A percentile compares a stretch with the other conserved stretches of the same genome.
These are phyloP conservation scores for Rutstroemia sp. DNA, from an alignment of 2,329 filamentous ascomycete species.

Conservation along the genomic window DNA sequence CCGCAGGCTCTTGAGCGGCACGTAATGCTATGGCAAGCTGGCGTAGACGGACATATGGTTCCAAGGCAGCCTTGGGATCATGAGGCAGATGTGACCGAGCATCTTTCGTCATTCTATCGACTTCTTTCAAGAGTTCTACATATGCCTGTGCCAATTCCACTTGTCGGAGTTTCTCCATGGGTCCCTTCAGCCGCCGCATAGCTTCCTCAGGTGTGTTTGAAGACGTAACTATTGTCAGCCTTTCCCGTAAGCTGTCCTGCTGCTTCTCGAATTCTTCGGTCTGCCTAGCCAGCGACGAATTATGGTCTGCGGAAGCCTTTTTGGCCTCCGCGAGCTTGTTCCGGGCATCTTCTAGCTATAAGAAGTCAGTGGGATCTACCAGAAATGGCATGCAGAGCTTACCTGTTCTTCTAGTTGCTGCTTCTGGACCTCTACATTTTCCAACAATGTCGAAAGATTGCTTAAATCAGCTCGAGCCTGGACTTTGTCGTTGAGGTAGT, in stretches of 20 bases:
- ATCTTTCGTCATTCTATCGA: conserved; percentile 58
- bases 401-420: conserved; percentile 71
- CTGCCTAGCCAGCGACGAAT: conserved; percentile 50
- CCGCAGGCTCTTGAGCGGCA: conserved; percentile 63
- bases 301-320: conserved; percentile 52
- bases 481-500: conserved; percentile 93
- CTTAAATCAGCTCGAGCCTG: conserved; percentile 79
- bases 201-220: conserved; percentile 83
- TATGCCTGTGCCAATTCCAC: conserved; percentile 78
- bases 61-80: conserved; percentile 52
- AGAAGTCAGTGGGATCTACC: conserved; percentile 2
- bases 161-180: conserved; percentile 71
- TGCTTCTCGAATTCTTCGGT: conserved; percentile 65
- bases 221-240: conserved; percentile 65
- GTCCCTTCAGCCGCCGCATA: conserved; percentile 65
- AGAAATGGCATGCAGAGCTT: conserved; percentile 14
- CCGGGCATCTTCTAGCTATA: conserved; percentile 70
- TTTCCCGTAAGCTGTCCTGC: conserved; percentile 72
- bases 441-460: conserved; percentile 69
- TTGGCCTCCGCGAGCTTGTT: conserved; percentile 63
- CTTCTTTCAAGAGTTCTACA: conserved; percentile 68
- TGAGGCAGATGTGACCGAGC: conserved; percentile 47
- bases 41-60: conserved; percentile 69
- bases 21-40: conserved; percentile 57
- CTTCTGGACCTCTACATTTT: conserved; percentile 73